Conservation (phyloP, 140 eudicot genomes). For the Flaveria floridana region DNA sequence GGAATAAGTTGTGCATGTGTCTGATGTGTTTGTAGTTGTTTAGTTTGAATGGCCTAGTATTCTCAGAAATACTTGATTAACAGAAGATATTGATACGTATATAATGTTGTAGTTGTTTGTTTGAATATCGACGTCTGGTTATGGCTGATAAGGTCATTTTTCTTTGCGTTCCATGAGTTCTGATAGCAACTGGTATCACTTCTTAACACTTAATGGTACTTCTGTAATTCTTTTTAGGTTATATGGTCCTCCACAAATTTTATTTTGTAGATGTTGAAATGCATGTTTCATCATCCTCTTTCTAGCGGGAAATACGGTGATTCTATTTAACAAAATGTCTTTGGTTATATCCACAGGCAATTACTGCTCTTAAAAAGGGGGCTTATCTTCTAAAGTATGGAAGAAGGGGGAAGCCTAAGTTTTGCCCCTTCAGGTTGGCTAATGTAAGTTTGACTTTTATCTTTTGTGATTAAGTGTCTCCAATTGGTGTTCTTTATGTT, state of each 20-base stretch:
- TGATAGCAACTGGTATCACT: slow-evolving; percentile 6
- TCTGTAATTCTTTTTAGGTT: slow-evolving; percentile 14
- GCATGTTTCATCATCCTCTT: slow-evolving; percentile 16
- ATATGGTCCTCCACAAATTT: not conserved
- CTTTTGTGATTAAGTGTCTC: slow-evolving; percentile 7
- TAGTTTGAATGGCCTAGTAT: not conserved
- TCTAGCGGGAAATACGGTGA: slow-evolving; percentile 6
- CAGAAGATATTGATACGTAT: slow-evolving; percentile 5
- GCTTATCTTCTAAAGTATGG: slow-evolving; percentile 93
- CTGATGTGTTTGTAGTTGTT: not conserved
- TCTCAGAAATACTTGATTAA: not conserved
- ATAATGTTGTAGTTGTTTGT: not conserved
- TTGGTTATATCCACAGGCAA: slow-evolving; percentile 53
- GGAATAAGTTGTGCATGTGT: not conserved
- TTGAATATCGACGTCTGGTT: slow-evolving; percentile 1
- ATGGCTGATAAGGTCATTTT: not conserved
- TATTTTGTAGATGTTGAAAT: slow-evolving; percentile 15
- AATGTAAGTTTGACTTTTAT: slow-evolving; percentile 54
- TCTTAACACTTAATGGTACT: not conserved
- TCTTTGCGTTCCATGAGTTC: not conserved
- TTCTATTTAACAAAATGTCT: slow-evolving; percentile 10
- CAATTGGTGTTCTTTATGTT: not conserved
- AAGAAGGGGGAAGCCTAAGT: slow-evolving; percentile 95
- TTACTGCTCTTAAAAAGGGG: slow-evolving; percentile 89
- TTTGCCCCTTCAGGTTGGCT: slow-evolving; percentile 92